Evolutionary conservation across 192 early-diverging fungal species (phyloP), one percentile per base, ranked within the genome.

Genomic region (Thamnidium elegans): DNA sequence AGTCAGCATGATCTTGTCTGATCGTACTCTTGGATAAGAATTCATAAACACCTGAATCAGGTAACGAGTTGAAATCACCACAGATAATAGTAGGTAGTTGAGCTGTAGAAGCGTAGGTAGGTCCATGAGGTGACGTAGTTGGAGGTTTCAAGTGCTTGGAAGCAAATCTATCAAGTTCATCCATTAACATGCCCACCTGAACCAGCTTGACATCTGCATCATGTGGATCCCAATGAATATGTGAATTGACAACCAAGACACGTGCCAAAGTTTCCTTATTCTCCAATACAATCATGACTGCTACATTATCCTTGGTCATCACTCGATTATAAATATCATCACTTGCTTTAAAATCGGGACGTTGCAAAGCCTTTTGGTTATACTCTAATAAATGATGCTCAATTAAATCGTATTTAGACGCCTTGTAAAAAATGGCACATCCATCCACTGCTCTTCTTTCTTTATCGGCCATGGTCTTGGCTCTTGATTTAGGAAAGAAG

Each of bases 281-380:
- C 69, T 94, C 89, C 68, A 99, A 80, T 34, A 96, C 72, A 11
- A 86, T 82, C 54, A 96, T 81, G 6, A 92, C 82, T 9, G 90
- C 90, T 62, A 99, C 90, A 68, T 99, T 94, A 78, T 99, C 97
- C 75, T 95, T 95, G 54, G 92, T 88, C 91, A 95, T 96, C 17
- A 99, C 93, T 26, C 97, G 90, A 71, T 99, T 96, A 75, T 94
- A 94, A 45, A 97, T 88, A 72, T 97, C 97, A 31, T 92, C 95
- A 42, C 86, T 88, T 72, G 92, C 87, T 47, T 90, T 89, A 47
- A 96, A 90, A 68, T 96, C 95, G 26, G 89, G 86, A 65, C 90
- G 76, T 55, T 87, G 85, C 73, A 96, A 83, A 8, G 92, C 94
- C 62, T 90, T 83, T 71, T 95, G 95, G 74, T 96, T 93, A 81